Evolutionary conservation across 1,139 yeast genomes (phyloP), one percentile per base, ranked within the genome.

Genomic region (Hansenula lynferdii): DNA sequence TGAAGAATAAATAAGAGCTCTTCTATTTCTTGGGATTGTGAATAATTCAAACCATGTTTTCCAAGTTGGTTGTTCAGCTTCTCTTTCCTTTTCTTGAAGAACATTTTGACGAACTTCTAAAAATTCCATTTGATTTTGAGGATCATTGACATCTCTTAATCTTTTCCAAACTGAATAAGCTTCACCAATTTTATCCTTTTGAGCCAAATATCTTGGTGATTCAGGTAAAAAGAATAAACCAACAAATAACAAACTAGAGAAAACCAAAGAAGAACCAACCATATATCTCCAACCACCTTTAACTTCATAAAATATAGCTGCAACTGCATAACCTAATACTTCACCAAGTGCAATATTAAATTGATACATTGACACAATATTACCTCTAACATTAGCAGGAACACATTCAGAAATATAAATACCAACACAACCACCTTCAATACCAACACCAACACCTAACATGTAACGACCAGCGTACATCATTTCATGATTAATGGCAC

Each of bases 371-470:
- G 81, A 73, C 15, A 76, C 80, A 37, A 77, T 56, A 42, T 68
- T 66, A 45, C 85, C 85, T 57, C 85, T 69, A 16, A 69, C 71
- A 31, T 62, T 64, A 3, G 80, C 72, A 9, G 80, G 80, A 24
- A 78, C 75, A 36, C 77, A 71, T 51, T 80, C 86, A 5, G 80
- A 68, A 36, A 77, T 69, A 46, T 77, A 75, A 35, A 76, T 67
- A 45, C 79, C 77, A 35, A 76, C 78, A 46, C 77, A 74, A 34
- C 79, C 80, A 51, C 80, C 78, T 53, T 75, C 82, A 27, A 77
- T 66, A 49, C 82, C 80, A 29, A 77, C 73, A 45, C 81, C 82
- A 28, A 73, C 57, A 40, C 83, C 83, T 22, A 76, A 62, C 30
- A 75, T 50, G 46, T 76, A 72, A 48, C 83, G 64, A 53, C 80